These are phyloP conservation scores for Dipsacomyces acuminosporus DNA, from an alignment of 371 early-diverging fungal species.

Conservation along the genomic window DNA sequence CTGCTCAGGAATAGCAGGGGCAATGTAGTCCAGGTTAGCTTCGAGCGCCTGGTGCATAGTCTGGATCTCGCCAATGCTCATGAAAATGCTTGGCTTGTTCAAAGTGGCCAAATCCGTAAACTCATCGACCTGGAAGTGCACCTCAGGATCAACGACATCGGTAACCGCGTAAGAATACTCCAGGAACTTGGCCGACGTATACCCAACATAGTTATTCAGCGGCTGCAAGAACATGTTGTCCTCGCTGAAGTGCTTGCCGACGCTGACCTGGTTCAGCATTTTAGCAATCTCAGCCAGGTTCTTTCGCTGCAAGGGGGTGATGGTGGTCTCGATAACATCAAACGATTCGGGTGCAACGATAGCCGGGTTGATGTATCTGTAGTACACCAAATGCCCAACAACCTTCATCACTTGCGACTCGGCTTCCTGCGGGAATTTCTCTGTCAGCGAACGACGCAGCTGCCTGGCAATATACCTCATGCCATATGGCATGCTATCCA, in stretches of 20 bases:
- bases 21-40: constrained; percentile 61
- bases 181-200: constrained; percentile 68
- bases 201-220: constrained; percentile 72
- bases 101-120: constrained; percentile 78
- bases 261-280: constrained; percentile 87
- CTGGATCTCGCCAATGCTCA: constrained; percentile 85
- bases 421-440: constrained; percentile 77
- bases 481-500: constrained; percentile 89
- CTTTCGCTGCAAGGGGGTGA: constrained; percentile 85
- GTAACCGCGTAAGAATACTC: constrained; percentile 72
- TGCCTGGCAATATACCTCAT: constrained; percentile 93
- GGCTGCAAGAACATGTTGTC: constrained; percentile 71
- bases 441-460: constrained; percentile 68
- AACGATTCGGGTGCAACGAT: constrained; percentile 96
- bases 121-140: constrained; percentile 85
- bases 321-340: constrained; percentile 84
- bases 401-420: constrained; percentile 75
- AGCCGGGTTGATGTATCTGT: constrained; percentile 96
- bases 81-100: constrained; percentile 82
- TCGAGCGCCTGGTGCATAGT: constrained; percentile 76
- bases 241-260: constrained; percentile 69
- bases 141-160: constrained; percentile 79
- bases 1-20: constrained; percentile 47
- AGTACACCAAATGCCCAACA: constrained; percentile 92
- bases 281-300: constrained; percentile 94